A percentile compares a stretch with the other conserved stretches of the same genome.
Evolutionary conservation across 495 filamentous ascomycete species (phyloP).

Genomic region (Penicillium canariense): DNA sequence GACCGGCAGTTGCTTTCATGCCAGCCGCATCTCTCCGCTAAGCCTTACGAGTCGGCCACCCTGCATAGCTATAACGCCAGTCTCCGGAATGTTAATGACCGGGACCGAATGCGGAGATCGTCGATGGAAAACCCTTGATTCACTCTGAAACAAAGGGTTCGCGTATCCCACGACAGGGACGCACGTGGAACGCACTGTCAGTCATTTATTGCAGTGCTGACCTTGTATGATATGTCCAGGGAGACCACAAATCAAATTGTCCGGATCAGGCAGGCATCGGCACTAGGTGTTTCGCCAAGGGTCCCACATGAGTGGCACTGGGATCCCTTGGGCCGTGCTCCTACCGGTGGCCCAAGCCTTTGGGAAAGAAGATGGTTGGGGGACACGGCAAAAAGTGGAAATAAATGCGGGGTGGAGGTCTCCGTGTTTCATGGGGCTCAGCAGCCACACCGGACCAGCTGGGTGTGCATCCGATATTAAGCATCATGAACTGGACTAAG

Average conservation of each 20-base stretch:
- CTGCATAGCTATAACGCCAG: slow-evolving; percentile 17
- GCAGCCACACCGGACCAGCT: background rate
- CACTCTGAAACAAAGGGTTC: slow-evolving; percentile 11
- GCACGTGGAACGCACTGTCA: slow-evolving; percentile 16
- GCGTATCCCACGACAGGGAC: slow-evolving; percentile 9
- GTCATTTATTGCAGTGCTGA: background rate
- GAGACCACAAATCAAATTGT: background rate
- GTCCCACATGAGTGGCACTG: slow-evolving; percentile 1
- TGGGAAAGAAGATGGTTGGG: background rate
- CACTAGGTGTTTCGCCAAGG: background rate
- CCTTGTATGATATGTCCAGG: slow-evolving; percentile 20
- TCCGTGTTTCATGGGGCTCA: no score
- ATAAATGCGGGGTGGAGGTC: background rate
- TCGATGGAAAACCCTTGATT: slow-evolving; percentile 15
- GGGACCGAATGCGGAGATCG: slow-evolving; percentile 4
- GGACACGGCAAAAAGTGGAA: background rate
- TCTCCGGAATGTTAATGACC: slow-evolving; percentile 14
- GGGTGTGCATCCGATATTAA: slow-evolving; percentile 2
- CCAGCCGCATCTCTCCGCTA: slow-evolving; percentile 13
- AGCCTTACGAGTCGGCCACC: slow-evolving; percentile 12
- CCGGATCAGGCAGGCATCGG: slow-evolving; percentile 9
- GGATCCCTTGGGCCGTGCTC: slow-evolving; percentile 1
- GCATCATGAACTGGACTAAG: no score
- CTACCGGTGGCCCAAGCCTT: background rate
- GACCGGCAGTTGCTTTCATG: slow-evolving; percentile 13